Conservation (phyloP, 345 rosid genomes). For the Erysimum cheiranthoides region DNA sequence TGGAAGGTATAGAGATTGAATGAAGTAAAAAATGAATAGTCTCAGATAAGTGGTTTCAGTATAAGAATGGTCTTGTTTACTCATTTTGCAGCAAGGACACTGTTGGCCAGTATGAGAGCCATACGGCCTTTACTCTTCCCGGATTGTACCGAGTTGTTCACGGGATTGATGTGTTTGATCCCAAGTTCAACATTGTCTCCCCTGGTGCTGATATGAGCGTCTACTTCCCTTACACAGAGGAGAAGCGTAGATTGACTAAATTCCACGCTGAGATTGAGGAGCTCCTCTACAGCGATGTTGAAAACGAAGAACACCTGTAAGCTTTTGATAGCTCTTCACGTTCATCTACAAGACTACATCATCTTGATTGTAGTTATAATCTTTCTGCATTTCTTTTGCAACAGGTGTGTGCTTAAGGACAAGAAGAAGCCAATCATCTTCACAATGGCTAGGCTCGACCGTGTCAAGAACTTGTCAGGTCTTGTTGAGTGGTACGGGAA, state of each 20-base stretch:
- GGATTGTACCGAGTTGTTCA: conserved; percentile 93
- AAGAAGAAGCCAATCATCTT: conserved; percentile 83
- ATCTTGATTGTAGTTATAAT: conserved; percentile 3
- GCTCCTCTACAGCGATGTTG: conserved; percentile 85
- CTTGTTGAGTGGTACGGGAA: conserved; percentile 97
- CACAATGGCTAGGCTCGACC: conserved; percentile 96
- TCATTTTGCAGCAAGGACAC: conserved; percentile 70
- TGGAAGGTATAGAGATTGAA: conserved; percentile 69
- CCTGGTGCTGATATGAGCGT: conserved; percentile 97
- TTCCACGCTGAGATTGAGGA: conserved; percentile 83
- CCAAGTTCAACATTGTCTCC: conserved; percentile 96
- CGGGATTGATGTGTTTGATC: conserved; percentile 92
- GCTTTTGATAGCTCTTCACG: conserved; percentile 28
- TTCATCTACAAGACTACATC: background rate
- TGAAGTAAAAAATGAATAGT: background rate
- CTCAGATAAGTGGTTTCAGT: conserved; percentile 1
- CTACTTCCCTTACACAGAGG: conserved; percentile 80
- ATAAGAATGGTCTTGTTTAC: conserved; percentile 5
- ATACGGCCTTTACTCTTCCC: conserved; percentile 87
- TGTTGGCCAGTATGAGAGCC: conserved; percentile 94
- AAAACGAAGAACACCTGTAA: conserved; percentile 84
- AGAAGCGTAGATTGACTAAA: conserved; percentile 67
- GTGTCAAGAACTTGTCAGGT: conserved; percentile 86
- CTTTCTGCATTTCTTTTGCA: background rate
- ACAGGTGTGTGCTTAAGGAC: conserved; percentile 84